phyloP scores from a whole-genome alignment of 176 grass and related monocot species.

The Triticum aestivum region DNA sequence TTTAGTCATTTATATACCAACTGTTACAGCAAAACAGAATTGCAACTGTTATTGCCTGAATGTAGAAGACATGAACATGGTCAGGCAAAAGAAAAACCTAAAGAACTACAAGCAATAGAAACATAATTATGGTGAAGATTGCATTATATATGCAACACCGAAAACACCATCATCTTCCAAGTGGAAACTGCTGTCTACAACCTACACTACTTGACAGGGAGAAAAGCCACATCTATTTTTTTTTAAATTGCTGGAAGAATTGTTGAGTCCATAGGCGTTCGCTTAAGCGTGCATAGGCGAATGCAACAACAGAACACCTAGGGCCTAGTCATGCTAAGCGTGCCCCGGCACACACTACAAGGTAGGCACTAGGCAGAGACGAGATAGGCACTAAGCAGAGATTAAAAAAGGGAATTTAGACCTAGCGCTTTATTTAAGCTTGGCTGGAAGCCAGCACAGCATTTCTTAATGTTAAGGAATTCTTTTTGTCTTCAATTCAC shows the following conservation, averaged over 20 bases:
- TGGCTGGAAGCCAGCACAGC: neutral
- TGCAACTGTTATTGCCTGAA: neutral
- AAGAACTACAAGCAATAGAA: too few species aligned
- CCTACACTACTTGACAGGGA: neutral
- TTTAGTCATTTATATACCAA: neutral
- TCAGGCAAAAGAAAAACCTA: neutral
- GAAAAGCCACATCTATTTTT: too few species aligned
- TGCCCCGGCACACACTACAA: neutral
- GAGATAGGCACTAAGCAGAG: neutral
- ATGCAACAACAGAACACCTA: neutral
- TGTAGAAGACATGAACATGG: neutral
- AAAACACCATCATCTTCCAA: neutral
- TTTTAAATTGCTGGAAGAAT: neutral
- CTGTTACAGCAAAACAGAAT: neutral
- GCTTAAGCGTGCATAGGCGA: neutral
- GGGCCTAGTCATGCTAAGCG: neutral
- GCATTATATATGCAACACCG: neutral
- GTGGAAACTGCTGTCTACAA: neutral
- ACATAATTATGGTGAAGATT: neutral
- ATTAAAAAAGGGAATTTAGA: neutral
- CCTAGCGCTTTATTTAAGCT: neutral
- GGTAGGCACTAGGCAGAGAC: neutral
- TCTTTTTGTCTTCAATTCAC: neutral
- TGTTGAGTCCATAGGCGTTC: neutral
- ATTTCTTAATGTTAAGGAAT: neutral